Evolutionary conservation across 139 green algal genomes (phyloP), one percentile per base, ranked within the genome.

Genomic region (Zygnema circumcarinatum): DNA sequence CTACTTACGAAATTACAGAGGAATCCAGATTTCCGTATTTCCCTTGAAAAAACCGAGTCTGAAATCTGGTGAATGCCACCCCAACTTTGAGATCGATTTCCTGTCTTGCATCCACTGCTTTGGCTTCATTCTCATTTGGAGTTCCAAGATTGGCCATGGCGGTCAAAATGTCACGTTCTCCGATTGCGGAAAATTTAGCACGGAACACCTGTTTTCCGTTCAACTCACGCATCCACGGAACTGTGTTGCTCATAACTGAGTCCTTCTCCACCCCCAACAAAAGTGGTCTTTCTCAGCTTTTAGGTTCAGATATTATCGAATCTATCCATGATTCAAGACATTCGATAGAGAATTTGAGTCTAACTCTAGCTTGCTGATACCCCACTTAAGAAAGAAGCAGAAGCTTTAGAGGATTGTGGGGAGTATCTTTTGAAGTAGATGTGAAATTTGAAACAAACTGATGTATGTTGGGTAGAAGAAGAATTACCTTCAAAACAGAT

Each of bases 401-500:
- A 96, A 96, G 22, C 97, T 93, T 68, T 76, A 80, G 67, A 2
- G 1, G 67, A 2, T 75, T 75, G 36, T 1, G 36, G 32, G 67
- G 32, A 75, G 67, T 75, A 32, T 2, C 36, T 32, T 53, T 83
- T 89, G 42, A 67, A 79, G 1, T 80, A 16, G 16, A 76, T 1
- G 35, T 16, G 16, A 33, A 1, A 1, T 76, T 33, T 72, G 0
- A 31, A 2, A 82, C 11, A 86, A 68, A 72, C 98, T 96, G n/a
- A n/a, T n/a, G n/a, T n/a, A n/a, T n/a, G n/a, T n/a, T n/a, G n/a
- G n/a, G n/a, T n/a, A n/a, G n/a, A n/a, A n/a, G n/a, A n/a, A n/a
- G n/a, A n/a, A n/a, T n/a, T n/a, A n/a, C n/a, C n/a, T 93, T 99
- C 97, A 86, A 98, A 99, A 11, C 93, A 92, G 89, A 99, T 99